A percentile compares a stretch with the other conserved stretches of the same genome.
Evolutionary conservation across 2,329 filamentous ascomycete genomes (phyloP).

Genomic region (Sporothrix phasma): DNA sequence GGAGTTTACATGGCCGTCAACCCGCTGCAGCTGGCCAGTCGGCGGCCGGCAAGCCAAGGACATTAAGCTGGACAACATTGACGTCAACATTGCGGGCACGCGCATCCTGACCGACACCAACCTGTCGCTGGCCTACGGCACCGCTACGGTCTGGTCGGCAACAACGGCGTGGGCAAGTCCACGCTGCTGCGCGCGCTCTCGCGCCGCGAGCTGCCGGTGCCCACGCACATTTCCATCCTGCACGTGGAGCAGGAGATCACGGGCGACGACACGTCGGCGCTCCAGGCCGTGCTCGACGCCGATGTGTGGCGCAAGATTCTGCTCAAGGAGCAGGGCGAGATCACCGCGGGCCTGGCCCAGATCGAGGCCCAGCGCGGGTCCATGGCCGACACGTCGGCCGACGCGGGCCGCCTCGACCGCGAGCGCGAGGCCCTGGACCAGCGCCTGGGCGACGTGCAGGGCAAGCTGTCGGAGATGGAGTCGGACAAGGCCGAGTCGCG

Average conservation of each 20-base stretch:
- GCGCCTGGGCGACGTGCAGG: conserved; percentile 82
- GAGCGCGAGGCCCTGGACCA: conserved; percentile 85
- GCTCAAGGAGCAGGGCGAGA: conserved; percentile 76
- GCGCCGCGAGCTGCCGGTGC: conserved; percentile 86
- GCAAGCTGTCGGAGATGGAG: conserved; percentile 94
- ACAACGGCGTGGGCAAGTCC: conserved; percentile 98
- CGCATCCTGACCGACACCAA: conserved; percentile 87
- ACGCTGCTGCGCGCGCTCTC: conserved; percentile 89
- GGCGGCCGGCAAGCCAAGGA: conserved; percentile 83
- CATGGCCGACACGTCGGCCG: conserved; percentile 83
- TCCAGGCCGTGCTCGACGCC: conserved; percentile 92
- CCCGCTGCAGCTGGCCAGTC: conserved; percentile 69
- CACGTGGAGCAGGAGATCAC: conserved; percentile 98
- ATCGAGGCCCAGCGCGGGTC: conserved; percentile 68
- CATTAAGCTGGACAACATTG: conserved; percentile 93
- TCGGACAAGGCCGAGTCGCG: conserved; percentile 95
- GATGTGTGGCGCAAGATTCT: conserved; percentile 98
- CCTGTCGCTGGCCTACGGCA: conserved; percentile 85
- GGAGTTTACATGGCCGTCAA: conserved; percentile 99
- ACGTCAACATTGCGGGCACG: conserved; percentile 81
- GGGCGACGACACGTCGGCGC: conserved; percentile 86
- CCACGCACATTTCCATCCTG: conserved; percentile 94
- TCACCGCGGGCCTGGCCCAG: conserved; percentile 61
- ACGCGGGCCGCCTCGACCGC: conserved; percentile 73
- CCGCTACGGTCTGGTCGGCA: conserved; percentile 92